Base-by-base conservation (phyloP, 148 eudicot genomes). In the Spergularia marina region DNA sequence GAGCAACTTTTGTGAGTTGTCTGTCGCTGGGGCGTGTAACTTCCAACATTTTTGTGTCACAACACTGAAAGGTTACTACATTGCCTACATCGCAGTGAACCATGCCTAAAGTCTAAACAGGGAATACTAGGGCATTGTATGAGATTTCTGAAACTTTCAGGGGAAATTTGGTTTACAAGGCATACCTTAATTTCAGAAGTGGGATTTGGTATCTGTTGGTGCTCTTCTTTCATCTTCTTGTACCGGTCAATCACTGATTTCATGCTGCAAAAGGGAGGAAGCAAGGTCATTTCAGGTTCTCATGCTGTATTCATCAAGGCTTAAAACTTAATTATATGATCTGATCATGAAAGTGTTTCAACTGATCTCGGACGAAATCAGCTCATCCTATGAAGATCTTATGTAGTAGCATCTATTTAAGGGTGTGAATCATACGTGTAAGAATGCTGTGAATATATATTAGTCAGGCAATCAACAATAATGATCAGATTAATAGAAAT, bases 101-200 rank as follows among this genome's bases (percentile, higher is more conserved):
- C n/a, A 34, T 30, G 25, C 25, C 25, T 23, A 23, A 23, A 23
- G 66, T 5, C 36, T 30, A 62, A 61, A 1, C 66, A 62, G 30
- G 8, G 49, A 44, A 16, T 30, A 62, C 41, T 13, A 30, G 7
- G 36, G 41, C 17, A 30, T 23, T 62, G 5, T 13, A 12, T 7
- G 44, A 62, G 11, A 34, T 62, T 14, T 41, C 10, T 13, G 30
- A 30, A 12, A 11, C 16, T 3, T 1, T 18, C 25, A 6, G 30
- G 62, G 62, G 25, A n/a, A 6, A 58, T 58, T 23, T 58, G 62
- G 11, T 11, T 6, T 30, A 16, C 44, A 62, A 30, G 40, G 66
- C 70, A 61, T 87, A 91, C 96, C 96, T 87, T 89, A 80, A 91
- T 84, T 74, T 91, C 90, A 17, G 96, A 83, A 80, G 75, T 78